Conservation (phyloP, 768 basidiomycete genomes). For the Naganishia onofrii region DNA sequence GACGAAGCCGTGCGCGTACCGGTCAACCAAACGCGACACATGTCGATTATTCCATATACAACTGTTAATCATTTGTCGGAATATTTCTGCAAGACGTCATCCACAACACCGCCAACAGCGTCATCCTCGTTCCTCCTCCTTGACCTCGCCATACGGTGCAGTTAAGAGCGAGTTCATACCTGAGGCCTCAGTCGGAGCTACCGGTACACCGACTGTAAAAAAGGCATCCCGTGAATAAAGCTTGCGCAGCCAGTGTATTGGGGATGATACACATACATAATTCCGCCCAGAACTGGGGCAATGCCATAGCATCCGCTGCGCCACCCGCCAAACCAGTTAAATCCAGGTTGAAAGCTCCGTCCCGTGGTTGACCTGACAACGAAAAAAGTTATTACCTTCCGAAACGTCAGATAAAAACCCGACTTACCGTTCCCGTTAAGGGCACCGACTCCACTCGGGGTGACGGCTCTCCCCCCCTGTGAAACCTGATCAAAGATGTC, state of each 20-base stretch:
- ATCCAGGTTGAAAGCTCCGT: conserved; percentile 12
- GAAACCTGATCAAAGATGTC: not conserved
- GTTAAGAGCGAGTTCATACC: not conserved
- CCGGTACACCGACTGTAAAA: conserved; percentile 18
- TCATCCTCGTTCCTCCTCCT: not conserved
- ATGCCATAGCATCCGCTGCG: conserved; percentile 23
- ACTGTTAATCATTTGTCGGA: not conserved
- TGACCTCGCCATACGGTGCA: not conserved
- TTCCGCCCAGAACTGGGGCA: conserved; percentile 35
- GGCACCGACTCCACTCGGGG: not conserved
- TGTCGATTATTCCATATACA: not conserved
- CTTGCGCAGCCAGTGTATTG: not conserved
- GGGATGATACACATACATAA: conserved; percentile 10
- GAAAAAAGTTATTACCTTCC: not conserved
- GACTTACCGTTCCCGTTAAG: not conserved
- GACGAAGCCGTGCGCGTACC: too few relatives aligned
- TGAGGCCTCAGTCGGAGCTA: not conserved
- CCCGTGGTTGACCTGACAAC: conserved; percentile 5
- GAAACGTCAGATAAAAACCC: not conserved
- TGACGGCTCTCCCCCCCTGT: not conserved
- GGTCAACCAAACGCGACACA: too few relatives aligned
- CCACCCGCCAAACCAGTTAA: conserved; percentile 22
- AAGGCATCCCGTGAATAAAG: not conserved
- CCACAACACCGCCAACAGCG: not conserved
- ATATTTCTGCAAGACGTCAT: not conserved